Conservation (phyloP, 192 early-diverging fungal genomes). For the Coemansia sp. region DNA sequence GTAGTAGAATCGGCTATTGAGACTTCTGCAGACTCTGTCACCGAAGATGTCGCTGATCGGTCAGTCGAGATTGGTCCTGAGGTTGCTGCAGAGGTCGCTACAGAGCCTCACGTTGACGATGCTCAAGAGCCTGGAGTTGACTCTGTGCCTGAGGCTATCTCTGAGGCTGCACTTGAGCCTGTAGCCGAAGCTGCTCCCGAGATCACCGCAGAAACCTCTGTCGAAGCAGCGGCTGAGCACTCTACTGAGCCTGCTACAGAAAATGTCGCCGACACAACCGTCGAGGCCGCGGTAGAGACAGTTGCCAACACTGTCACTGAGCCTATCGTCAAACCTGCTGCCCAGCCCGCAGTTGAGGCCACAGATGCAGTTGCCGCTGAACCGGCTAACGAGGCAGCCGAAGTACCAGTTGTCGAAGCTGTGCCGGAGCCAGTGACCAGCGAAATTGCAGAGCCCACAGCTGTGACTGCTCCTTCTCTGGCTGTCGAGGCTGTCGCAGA, state of each 20-base stretch:
- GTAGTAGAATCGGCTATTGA: constrained; percentile 1
- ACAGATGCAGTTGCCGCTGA: constrained; percentile 1
- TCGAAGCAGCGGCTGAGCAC: too few relatives aligned
- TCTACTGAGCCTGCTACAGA: too few relatives aligned
- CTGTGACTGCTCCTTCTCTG: background rate
- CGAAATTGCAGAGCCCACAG: background rate
- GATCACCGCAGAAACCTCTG: too few relatives aligned
- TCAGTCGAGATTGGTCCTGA: background rate
- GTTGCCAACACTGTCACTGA: constrained; percentile 4
- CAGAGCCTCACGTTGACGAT: background rate
- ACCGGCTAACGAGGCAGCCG: background rate
- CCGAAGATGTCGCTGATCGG: background rate
- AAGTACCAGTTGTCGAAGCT: background rate
- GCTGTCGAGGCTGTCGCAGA: constrained; percentile 3
- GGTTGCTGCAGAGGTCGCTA: background rate
- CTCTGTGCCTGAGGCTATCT: background rate
- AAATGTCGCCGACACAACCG: too few relatives aligned
- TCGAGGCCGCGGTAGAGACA: background rate
- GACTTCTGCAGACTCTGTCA: constrained; percentile 1
- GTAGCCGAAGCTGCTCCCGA: background rate
- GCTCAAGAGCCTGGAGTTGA: background rate
- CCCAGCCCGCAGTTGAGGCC: constrained; percentile 1
- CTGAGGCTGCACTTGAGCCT: background rate
- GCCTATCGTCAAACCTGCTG: background rate
- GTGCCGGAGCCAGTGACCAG: too few relatives aligned